phyloP scores from a whole-genome alignment of 2,329 filamentous ascomycete species.

The Teratosphaeria zuluensis region DNA sequence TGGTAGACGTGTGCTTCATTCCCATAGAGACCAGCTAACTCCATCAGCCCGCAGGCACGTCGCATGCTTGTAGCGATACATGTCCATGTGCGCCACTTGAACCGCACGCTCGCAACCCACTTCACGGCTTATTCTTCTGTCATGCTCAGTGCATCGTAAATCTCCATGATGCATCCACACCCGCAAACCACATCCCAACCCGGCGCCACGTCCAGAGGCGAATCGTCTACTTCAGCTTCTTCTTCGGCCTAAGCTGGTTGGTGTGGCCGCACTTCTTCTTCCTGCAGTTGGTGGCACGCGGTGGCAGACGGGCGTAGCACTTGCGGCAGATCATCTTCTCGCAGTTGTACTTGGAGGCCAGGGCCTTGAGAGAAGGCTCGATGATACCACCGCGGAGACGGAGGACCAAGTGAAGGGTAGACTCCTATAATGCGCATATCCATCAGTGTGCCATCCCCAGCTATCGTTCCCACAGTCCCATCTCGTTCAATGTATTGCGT shows the following conservation, averaged over 20 bases:
- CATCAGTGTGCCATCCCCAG: background rate
- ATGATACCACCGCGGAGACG: constrained; percentile 99
- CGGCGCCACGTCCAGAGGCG: background rate
- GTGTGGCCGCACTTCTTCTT: constrained; percentile 99
- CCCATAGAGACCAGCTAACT: background rate
- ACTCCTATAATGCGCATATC: constrained; percentile 54
- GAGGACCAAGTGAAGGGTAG: constrained; percentile 95
- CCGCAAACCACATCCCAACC: background rate
- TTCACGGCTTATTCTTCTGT: background rate
- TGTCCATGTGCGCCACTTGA: background rate
- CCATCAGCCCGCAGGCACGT: background rate
- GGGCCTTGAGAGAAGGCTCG: constrained; percentile 95
- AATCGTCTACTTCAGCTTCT: constrained; percentile 83
- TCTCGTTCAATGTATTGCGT: constrained; percentile 28
- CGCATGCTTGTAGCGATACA: background rate
- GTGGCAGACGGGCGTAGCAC: constrained; percentile 96
- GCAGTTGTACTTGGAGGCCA: constrained; percentile 99
- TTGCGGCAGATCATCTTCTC: constrained; percentile 99
- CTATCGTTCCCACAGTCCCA: background rate
- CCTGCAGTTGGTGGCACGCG: constrained; percentile 98
- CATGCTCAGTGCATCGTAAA: background rate
- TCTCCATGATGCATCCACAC: background rate
- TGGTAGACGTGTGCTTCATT: background rate
- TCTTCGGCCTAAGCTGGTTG: constrained; percentile 99
- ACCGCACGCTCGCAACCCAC: background rate